Base-by-base conservation (phyloP, 176 grass and related monocot genomes). In the Echinochloa phyllopogon region DNA sequence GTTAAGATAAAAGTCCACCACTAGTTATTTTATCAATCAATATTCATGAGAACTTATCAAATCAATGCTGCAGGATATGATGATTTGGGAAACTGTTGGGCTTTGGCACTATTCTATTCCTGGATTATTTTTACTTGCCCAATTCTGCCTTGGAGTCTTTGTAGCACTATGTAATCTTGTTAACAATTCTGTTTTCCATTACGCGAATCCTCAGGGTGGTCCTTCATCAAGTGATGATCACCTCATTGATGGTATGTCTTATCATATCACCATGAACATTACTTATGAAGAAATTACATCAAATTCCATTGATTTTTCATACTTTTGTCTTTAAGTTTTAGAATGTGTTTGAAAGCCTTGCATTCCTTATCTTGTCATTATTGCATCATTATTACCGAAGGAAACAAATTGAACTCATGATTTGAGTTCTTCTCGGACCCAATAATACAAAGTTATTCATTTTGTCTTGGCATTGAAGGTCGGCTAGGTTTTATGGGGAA, bases 21-120 rank as follows among this genome's bases (percentile, higher is more conserved):
- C 66, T 55, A 75, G 29, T 81, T 56, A 38, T 44, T 65, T 62
- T 51, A 44, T 71, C 47, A 73, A 61, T 49, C 73, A 55, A 79
- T 56, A 71, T 80, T 85, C 57, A 86, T 60, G n/a, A 56, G 42
- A 63, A 58, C 12, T 71, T 59, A 81, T 85, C 71, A 53, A 40
- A 51, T 81, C 15, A 83, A 85, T 72, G 52, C 82, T 91, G 70
- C 87, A 98, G 96, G 96, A 98, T 91, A 98, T 95, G 91, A 79
- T 93, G 87, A 88, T 98, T 79, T 98, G 96, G 95, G 96, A 98
- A 82, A 98, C 96, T 76, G 92, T 98, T 90, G 96, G 96, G 40
- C 79, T 98, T 51, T 98, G 96, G 96, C 96, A 98, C 80, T 98
- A 98, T 87, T 91, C 96, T 75, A 92, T 98, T 84, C 96, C 96